Percentiles rank a stretch among this genome's conserved stretches.
Conservation (phyloP, 495 filamentous ascomycete species). For the Tuber microsphaerosporum region DNA sequence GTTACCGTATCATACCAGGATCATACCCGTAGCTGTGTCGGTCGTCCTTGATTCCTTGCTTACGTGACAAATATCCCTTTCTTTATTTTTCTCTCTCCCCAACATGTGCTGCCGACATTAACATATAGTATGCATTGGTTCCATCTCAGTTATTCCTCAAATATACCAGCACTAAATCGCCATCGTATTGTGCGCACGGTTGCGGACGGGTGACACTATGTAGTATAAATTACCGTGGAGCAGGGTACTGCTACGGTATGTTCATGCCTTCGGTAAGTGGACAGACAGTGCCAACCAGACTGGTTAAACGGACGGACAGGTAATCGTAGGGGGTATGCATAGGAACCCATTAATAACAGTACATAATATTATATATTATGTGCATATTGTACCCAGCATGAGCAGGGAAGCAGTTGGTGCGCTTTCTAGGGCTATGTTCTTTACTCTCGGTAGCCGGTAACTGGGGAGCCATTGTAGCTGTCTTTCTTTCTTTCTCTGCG, state of each 20-base stretch:
- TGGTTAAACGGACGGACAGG: background rate
- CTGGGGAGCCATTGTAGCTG: background rate
- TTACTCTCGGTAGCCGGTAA: conserved; percentile 1
- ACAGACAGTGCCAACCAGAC: background rate
- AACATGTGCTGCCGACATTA: background rate
- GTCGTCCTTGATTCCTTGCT: background rate
- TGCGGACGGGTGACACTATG: background rate
- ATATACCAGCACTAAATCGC: background rate
- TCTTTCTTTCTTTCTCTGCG: conserved; percentile 15
- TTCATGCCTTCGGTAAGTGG: background rate
- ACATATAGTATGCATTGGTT: background rate
- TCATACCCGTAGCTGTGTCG: background rate
- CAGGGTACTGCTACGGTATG: background rate
- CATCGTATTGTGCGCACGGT: background rate
- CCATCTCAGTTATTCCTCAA: background rate
- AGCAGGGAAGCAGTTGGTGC: background rate
- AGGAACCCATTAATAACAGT: conserved; percentile 1
- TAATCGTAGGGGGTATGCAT: background rate
- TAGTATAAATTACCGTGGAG: background rate
- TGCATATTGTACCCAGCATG: background rate
- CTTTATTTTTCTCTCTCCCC: background rate
- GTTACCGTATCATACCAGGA: background rate
- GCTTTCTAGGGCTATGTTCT: background rate
- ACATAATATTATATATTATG: background rate
- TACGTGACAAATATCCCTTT: background rate